These are phyloP conservation scores for Rhodotorula sp. DNA, from an alignment of 1,284 basidiomycete species.

Conservation along the genomic window DNA sequence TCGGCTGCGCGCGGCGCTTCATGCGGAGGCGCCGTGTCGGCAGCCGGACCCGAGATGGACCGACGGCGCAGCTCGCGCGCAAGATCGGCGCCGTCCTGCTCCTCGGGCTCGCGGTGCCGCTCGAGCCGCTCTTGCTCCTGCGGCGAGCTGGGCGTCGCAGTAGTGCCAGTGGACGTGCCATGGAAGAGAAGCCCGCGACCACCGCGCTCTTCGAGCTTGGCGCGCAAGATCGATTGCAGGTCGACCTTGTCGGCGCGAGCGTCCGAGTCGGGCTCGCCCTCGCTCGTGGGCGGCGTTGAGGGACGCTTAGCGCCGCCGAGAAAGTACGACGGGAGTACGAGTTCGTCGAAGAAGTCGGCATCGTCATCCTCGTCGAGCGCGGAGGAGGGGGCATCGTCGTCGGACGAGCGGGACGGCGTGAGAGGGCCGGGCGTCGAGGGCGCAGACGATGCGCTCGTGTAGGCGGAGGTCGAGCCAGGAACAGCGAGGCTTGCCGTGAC, in stretches of 20 bases:
- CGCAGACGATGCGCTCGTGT: neutral
- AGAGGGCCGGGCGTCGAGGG: neutral
- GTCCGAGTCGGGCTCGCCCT: slow-evolving; percentile 57
- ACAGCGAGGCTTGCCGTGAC: neutral
- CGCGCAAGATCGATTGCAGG: slow-evolving; percentile 36
- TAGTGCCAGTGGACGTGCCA: slow-evolving; percentile 60
- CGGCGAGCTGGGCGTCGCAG: slow-evolving; percentile 50
- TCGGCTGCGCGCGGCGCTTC: slow-evolving; percentile 35
- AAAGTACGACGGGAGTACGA: slow-evolving; percentile 65
- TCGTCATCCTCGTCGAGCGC: slow-evolving; percentile 66
- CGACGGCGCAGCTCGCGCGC: slow-evolving; percentile 38
- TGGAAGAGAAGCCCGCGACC: slow-evolving; percentile 12
- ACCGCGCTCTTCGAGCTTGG: slow-evolving; percentile 37
- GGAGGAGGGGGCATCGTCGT: slow-evolving; percentile 40
- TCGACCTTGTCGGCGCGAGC: slow-evolving; percentile 62
- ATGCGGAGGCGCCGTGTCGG: neutral
- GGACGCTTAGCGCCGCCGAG: slow-evolving; percentile 10
- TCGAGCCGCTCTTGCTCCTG: slow-evolving; percentile 23
- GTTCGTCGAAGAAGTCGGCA: slow-evolving; percentile 71
- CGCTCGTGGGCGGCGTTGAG: slow-evolving; percentile 50
- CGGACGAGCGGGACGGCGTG: neutral
- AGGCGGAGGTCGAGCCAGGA: neutral
- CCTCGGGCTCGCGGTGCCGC: slow-evolving; percentile 51
- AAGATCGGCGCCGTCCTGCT: neutral
- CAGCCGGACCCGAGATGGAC: neutral